These are phyloP conservation scores for Termitomyces sp. DNA, from an alignment of 768 basidiomycete species.

Conservation along the genomic window DNA sequence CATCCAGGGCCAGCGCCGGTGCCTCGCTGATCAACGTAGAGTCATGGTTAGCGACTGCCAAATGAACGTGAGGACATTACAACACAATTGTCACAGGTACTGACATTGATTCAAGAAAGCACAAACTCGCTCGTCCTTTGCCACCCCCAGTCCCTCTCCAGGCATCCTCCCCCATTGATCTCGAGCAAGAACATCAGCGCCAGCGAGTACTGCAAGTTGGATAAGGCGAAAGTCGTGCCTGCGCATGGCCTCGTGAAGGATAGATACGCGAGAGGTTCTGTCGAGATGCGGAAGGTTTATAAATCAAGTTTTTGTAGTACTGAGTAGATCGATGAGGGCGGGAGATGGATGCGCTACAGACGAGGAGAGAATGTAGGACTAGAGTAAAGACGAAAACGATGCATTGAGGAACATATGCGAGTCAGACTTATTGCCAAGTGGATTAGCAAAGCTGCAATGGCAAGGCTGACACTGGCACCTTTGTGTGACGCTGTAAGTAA, in stretches of 20 bases:
- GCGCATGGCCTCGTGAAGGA: slow-evolving; percentile 84
- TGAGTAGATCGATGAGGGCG: slow-evolving; percentile 52
- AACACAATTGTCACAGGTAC: no score
- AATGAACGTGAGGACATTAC: no score
- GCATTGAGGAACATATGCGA: slow-evolving; percentile 74
- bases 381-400: slow-evolving; percentile 67
- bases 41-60: no score
- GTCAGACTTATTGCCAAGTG: no score
- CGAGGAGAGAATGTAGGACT: slow-evolving; percentile 64
- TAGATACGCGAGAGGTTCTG: slow-evolving; percentile 65
- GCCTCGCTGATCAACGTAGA: no score
- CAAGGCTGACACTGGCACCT: no score
- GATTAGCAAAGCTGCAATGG: no score
- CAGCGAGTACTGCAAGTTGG: slow-evolving; percentile 79
- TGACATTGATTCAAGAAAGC: no score
- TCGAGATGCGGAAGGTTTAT: slow-evolving; percentile 81
- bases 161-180: slow-evolving; percentile 69
- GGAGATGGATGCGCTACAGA: slow-evolving; percentile 30
- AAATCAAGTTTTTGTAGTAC: slow-evolving; percentile 61
- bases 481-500: no score
- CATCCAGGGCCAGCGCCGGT: no score
- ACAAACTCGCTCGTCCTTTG: no score
- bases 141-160: slow-evolving; percentile 57
- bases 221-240: slow-evolving; percentile 77
- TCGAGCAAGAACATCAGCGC: slow-evolving; percentile 85